These are phyloP conservation scores for Rhodamnia argentea DNA, from an alignment of 345 rosid species.

Conservation along the genomic window DNA sequence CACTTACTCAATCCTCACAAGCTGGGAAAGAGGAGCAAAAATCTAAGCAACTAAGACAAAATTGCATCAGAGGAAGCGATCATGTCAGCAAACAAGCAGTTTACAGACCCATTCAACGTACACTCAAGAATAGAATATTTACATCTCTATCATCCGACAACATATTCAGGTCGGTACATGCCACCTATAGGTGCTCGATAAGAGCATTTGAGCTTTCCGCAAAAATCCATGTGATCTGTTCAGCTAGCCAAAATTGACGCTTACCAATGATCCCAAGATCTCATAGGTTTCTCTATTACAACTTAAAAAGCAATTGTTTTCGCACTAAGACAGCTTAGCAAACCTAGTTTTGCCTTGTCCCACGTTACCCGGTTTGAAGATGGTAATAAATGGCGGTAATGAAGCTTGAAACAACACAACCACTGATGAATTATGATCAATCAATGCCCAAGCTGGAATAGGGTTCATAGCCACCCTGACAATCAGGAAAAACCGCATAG, in stretches of 20 bases:
- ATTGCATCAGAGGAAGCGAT: not conserved
- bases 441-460: slow-evolving; percentile 83
- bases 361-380: not conserved
- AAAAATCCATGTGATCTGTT: not conserved
- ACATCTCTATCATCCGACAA: not conserved
- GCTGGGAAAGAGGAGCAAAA: not conserved
- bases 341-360: not conserved
- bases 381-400: not conserved
- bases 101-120: not conserved
- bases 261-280: not conserved
- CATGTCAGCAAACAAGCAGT: not conserved
- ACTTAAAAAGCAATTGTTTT: not conserved
- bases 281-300: not conserved
- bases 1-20: not conserved
- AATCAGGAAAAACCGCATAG: slow-evolving; percentile 6
- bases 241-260: not conserved
- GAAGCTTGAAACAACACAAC: not conserved
- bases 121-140: not conserved
- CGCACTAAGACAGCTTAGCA: not conserved
- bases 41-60: not conserved
- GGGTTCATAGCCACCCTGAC: slow-evolving; percentile 74
- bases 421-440: slow-evolving; percentile 15
- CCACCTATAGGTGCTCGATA: not conserved
- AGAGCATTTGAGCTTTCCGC: not conserved
- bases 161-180: not conserved